Base-by-base conservation (phyloP, 495 filamentous ascomycete species). In the Hyaloscypha bicolor region DNA sequence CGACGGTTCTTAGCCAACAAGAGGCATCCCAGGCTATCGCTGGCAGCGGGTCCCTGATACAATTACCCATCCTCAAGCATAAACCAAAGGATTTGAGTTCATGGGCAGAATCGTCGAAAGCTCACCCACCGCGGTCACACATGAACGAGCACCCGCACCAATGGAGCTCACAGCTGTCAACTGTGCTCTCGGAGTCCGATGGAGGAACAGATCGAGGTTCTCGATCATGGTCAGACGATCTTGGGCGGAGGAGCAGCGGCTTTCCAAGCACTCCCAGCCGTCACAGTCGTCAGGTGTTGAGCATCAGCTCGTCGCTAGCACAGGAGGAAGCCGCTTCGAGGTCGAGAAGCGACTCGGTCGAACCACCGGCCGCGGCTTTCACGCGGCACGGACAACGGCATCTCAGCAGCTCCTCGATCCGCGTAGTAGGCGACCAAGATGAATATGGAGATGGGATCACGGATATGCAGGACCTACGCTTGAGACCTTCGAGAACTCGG, bases 141-240 rank as follows among this genome's bases (percentile, higher is more conserved):
- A 74, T 67, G 72, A 76, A 65, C 71, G 74, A 51, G 75, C 73
- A 79, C 69, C 69, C 79, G 55, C 81, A 86, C 62, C 85, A 86
- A 78, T 91, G 89, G 86, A 91, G 89, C 75, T 88, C 89, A 71
- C 88, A 91, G 74, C 81, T 93, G 14, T 92, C 91, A 22, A 88
- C 89, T 21, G 89, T 93, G 33, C 83, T 70, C 72, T 74, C 72
- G 45, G 72, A 85, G 60, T 92, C 91, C 25, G 86, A 88, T 64
- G 86, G 86, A 78, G 82, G 84, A 55, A 77, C 68, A 19, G 77
- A 77, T 59, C 83, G 82, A 68, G 71, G 73, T 32, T 81, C 80
- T 25, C 79, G 79, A n/a, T 78, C 80, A 9, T 77, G 74, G 39
- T 85, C 82, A 19, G 66, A 69, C 14, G 52, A 64, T 60, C 67